phyloP scores from a whole-genome alignment of 495 filamentous ascomycete species.

The Aspergillus leporis region DNA sequence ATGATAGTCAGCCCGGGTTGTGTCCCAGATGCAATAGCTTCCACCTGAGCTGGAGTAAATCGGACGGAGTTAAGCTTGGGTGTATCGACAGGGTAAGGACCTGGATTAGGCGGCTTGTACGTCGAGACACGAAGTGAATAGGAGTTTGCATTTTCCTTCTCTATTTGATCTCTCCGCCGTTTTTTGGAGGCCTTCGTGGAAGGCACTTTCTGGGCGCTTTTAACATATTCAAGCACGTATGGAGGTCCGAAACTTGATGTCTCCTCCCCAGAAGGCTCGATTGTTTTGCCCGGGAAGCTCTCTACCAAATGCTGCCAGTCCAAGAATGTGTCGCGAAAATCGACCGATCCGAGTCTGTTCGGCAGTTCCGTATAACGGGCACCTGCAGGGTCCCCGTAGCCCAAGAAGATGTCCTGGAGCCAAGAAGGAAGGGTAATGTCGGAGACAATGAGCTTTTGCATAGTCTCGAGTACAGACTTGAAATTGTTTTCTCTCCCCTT shows the following conservation, averaged over 20 bases:
- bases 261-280: slow-evolving; percentile 72
- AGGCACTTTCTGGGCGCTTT: slow-evolving; percentile 45
- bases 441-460: slow-evolving; percentile 80
- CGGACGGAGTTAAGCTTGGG: slow-evolving; percentile 80
- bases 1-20: slow-evolving; percentile 95
- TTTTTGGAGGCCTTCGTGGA: slow-evolving; percentile 71
- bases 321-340: slow-evolving; percentile 92
- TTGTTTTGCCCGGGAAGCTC: slow-evolving; percentile 78
- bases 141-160: slow-evolving; percentile 57
- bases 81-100: slow-evolving; percentile 86
- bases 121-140: slow-evolving; percentile 80
- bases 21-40: slow-evolving; percentile 90
- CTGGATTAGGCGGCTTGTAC: slow-evolving; percentile 87
- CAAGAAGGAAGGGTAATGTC: slow-evolving; percentile 86
- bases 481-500: slow-evolving; percentile 95
- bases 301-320: slow-evolving; percentile 93
- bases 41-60: slow-evolving; percentile 88
- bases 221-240: slow-evolving; percentile 71
- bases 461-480: slow-evolving; percentile 88
- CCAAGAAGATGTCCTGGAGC: slow-evolving; percentile 95
- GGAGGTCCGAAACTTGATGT: slow-evolving; percentile 80
- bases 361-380: slow-evolving; percentile 83
- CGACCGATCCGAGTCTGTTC: slow-evolving; percentile 73
- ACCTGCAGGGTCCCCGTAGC: slow-evolving; percentile 87
- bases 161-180: slow-evolving; percentile 71